Evolutionary conservation across 805 yeast genomes (phyloP), one percentile per base, ranked within the genome.

Genomic region (Metschnikowia dekortorum): DNA sequence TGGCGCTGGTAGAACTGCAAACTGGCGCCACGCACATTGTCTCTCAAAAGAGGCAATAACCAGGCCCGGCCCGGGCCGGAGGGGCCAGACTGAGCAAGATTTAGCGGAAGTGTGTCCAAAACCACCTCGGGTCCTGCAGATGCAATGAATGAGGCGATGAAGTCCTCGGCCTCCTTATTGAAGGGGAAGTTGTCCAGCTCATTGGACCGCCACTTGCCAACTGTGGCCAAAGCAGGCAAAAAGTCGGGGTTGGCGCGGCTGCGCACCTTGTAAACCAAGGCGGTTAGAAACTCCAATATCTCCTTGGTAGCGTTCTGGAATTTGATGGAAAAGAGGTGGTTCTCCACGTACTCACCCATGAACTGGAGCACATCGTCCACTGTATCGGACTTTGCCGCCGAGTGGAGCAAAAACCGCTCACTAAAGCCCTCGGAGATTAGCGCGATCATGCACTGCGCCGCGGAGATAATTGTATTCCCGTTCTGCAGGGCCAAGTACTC

Each of bases 11-110:
- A 94, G 63, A 76, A 88, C 0, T 78, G 71, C 49, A 94, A 72
- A 43, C 78, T 75, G 1, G 97, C 85, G 60, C 82, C 79, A 59
- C 84, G 79, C 29, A 89, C 86, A 61, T 88, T 83, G 61, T 91
- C 97, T 70, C 97, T 85, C 53, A 94, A 77, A 33, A 94, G 65
- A 9, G 99, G 99, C 56, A 94, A 77, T 59, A 94, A 63, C 97
- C 98, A 94, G 42, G 97, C 97, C 64, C 98, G 81, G 42, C 97
- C 97, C n/a, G 84, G 78, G 5, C 85, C 81, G 31, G 76, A 74
- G 14, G 26, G 4, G 29, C 30, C 45, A 39, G 46, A n/a, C n/a
- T 14, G 28, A 28, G n/a, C 8, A 59, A 94, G 75, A 62, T 92
- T 89, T 61, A 94, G 74, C 6, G 99, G 98, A 33, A 94, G 74